Percentiles rank a stretch among this genome's conserved stretches.
Evolutionary conservation across 202 grass and related monocot species (phyloP).

Genomic region (Eragrostis tef): DNA sequence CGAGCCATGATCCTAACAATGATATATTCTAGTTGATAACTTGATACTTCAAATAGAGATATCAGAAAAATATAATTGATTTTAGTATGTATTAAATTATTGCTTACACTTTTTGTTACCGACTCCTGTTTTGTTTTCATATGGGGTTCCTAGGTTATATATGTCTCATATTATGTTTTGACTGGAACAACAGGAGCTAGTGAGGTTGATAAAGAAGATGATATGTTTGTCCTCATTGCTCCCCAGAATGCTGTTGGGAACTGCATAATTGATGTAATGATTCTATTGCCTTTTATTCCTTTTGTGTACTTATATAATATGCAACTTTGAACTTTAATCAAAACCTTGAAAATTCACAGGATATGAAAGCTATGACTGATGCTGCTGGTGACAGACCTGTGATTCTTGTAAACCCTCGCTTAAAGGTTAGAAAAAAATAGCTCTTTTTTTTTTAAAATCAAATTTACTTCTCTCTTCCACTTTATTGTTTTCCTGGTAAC

Average conservation of each 20-base stretch:
- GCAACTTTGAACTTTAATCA: slow-evolving; percentile 13
- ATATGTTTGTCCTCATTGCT: slow-evolving; percentile 93
- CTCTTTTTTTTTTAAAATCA: not conserved
- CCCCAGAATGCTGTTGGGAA: slow-evolving; percentile 99
- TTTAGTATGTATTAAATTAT: slow-evolving; percentile 13
- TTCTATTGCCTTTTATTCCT: slow-evolving; percentile 13
- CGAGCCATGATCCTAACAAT: not conserved
- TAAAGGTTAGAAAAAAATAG: slow-evolving; percentile 63
- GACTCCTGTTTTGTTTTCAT: not conserved
- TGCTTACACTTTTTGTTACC: not conserved
- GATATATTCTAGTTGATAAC: not conserved
- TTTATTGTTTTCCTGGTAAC: not conserved
- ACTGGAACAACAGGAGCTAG: slow-evolving; percentile 59
- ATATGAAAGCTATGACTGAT: slow-evolving; percentile 93
- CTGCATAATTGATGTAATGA: slow-evolving; percentile 97
- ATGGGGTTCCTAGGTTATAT: not conserved
- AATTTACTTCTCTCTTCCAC: not conserved
- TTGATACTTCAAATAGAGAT: slow-evolving; percentile 8
- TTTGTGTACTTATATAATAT: slow-evolving; percentile 38
- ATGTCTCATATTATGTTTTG: slow-evolving; percentile 26
- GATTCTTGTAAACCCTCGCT: slow-evolving; percentile 93
- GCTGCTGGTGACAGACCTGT: slow-evolving; percentile 85
- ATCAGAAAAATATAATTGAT: not conserved
- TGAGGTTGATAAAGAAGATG: slow-evolving; percentile 91
- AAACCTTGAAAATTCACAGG: slow-evolving; percentile 49